These are phyloP conservation scores for Aspergillus sojae DNA, from an alignment of 2,329 filamentous ascomycete species.

Conservation along the genomic window DNA sequence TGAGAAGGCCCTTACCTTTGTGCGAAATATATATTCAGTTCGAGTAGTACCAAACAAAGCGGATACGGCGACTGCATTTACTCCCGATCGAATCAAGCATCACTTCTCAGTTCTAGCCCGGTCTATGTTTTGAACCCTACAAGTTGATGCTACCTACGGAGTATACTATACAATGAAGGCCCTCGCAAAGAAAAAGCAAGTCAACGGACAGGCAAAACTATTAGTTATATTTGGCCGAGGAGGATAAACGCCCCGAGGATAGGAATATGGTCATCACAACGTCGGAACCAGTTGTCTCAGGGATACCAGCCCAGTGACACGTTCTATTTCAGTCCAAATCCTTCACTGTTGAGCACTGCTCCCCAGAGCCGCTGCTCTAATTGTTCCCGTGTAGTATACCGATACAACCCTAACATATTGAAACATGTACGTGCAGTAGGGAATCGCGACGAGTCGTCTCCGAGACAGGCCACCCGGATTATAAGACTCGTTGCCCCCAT, in stretches of 20 bases:
- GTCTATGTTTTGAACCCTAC: background rate
- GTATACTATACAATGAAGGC: background rate
- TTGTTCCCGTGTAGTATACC: slow-evolving; percentile 67
- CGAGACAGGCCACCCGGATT: slow-evolving; percentile 75
- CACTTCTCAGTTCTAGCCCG: background rate
- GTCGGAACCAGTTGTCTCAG: background rate
- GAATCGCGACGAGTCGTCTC: slow-evolving; percentile 72
- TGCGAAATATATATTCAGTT: background rate
- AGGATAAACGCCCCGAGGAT: background rate
- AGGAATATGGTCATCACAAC: slow-evolving; percentile 2
- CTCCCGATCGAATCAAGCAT: background rate
- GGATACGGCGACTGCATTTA: background rate
- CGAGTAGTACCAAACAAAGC: background rate
- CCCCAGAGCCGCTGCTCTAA: slow-evolving; percentile 76
- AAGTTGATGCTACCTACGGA: background rate
- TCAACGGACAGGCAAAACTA: background rate
- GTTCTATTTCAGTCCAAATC: slow-evolving; percentile 75
- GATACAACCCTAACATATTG: slow-evolving; percentile 77
- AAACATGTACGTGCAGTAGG: slow-evolving; percentile 91
- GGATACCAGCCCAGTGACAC: slow-evolving; percentile 4
- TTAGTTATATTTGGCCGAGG: background rate
- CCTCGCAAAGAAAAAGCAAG: background rate
- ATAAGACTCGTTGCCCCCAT: slow-evolving; percentile 79
- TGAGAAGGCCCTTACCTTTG: background rate
- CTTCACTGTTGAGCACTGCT: slow-evolving; percentile 86